Percentiles rank a stretch among this genome's conserved stretches.
Evolutionary conservation across 2,329 filamentous ascomycete species (phyloP).

Genomic region (Dothistroma septosporum): DNA sequence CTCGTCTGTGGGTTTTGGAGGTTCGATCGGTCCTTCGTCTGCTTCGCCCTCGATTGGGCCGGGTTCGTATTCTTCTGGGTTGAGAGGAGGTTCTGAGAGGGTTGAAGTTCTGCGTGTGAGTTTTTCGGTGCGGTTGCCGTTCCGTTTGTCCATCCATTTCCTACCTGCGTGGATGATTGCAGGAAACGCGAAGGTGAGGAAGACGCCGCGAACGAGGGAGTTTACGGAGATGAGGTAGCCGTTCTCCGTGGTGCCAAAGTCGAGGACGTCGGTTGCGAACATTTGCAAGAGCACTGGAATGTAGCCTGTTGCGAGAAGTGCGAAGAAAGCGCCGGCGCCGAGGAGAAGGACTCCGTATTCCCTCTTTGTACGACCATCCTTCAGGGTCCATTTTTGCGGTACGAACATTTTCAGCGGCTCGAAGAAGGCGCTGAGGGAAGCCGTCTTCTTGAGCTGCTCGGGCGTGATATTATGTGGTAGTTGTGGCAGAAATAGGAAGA

Average conservation of each 20-base stretch:
- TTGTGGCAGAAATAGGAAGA: conserved; percentile 43
- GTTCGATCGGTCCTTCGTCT: conserved; percentile 43
- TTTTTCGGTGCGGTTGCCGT: conserved; percentile 35
- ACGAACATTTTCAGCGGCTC: conserved; percentile 60
- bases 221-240: conserved; percentile 46
- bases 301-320: conserved; percentile 65
- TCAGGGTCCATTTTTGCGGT: conserved; percentile 53
- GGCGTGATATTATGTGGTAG: conserved; percentile 43
- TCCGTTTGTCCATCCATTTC: conserved; percentile 39
- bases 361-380: conserved; percentile 48
- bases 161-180: conserved; percentile 42
- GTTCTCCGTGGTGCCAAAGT: conserved; percentile 45
- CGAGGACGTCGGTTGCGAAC: conserved; percentile 45
- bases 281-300: conserved; percentile 56
- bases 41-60: conserved; percentile 34
- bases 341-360: conserved; percentile 63
- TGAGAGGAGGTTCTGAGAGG: conserved; percentile 27
- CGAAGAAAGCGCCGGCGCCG: conserved; percentile 62
- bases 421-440: conserved; percentile 54
- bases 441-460: conserved; percentile 28
- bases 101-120: conserved; percentile 13
- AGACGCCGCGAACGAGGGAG: conserved; percentile 42
- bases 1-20: conserved; percentile 28
- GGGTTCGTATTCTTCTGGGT: conserved; percentile 34
- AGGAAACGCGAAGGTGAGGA: conserved; percentile 45